Conservation (phyloP, 2,329 filamentous ascomycete genomes). For the Colletotrichum eleusines region DNA sequence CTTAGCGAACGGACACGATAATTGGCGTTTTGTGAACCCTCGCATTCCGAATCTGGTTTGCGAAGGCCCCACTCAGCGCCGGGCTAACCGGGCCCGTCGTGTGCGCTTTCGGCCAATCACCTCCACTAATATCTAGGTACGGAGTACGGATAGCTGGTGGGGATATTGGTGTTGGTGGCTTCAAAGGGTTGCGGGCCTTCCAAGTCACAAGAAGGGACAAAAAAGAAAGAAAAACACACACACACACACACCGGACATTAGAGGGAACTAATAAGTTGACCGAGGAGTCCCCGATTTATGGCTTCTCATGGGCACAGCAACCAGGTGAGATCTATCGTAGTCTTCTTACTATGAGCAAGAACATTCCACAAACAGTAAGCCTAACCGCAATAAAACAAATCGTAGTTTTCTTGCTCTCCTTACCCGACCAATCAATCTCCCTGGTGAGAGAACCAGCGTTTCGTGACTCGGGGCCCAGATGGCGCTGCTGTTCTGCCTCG, state of each 20-base stretch:
- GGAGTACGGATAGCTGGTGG: no score
- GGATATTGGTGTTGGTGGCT: not conserved
- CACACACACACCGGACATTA: no score
- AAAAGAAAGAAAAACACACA: not conserved
- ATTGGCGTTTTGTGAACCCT: not conserved
- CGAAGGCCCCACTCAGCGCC: slow-evolving; percentile 16
- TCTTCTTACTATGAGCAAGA: not conserved
- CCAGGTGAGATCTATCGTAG: not conserved
- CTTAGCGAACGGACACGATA: not conserved
- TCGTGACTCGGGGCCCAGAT: slow-evolving; percentile 16
- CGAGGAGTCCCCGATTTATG: not conserved
- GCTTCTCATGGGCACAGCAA: not conserved
- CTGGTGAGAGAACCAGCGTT: slow-evolving; percentile 8
- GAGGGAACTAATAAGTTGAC: not conserved
- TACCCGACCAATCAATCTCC: slow-evolving; percentile 5
- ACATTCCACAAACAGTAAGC: no score
- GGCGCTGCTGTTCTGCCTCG: slow-evolving; percentile 1
- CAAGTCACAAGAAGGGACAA: no score
- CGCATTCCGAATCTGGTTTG: slow-evolving; percentile 33
- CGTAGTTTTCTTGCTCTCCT: not conserved
- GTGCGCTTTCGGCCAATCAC: not conserved
- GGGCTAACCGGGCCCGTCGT: not conserved
- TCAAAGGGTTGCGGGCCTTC: not conserved
- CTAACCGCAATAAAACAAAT: no score
- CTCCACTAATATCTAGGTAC: not conserved